Evolutionary conservation across 176 grass and related monocot species (phyloP).

Genomic region (Saccharum officinarum): DNA sequence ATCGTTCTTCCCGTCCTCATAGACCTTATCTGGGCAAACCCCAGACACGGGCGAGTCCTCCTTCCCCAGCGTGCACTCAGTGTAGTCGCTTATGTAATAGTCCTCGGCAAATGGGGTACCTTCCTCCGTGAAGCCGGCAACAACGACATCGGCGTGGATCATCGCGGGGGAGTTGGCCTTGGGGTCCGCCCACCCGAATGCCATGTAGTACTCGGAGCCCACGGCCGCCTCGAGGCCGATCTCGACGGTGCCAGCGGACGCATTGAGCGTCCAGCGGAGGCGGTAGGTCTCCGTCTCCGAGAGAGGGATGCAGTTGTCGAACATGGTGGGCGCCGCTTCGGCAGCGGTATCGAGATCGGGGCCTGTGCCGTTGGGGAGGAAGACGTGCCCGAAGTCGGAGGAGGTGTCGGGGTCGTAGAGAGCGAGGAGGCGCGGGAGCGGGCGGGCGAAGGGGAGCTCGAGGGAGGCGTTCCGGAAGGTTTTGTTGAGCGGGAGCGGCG

Average conservation of each 20-base stretch:
- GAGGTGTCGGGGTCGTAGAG: conserved; percentile 84
- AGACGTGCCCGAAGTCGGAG: conserved; percentile 86
- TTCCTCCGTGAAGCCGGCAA: conserved; percentile 85
- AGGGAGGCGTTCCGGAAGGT: conserved; percentile 69
- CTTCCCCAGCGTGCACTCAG: conserved; percentile 68
- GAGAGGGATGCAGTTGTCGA: conserved; percentile 75
- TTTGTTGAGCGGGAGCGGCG: conserved; percentile 55
- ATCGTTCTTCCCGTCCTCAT: conserved; percentile 63
- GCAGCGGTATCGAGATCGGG: neutral
- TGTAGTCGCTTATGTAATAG: conserved; percentile 86
- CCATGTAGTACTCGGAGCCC: conserved; percentile 95
- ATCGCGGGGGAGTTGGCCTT: conserved; percentile 67
- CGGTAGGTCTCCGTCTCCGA: conserved; percentile 61
- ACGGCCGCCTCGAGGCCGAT: conserved; percentile 79
- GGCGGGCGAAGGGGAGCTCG: conserved; percentile 42
- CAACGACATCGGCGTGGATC: conserved; percentile 65
- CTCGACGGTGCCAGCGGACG: conserved; percentile 61
- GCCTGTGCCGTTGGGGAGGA: conserved; percentile 40
- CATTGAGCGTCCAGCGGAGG: conserved; percentile 84
- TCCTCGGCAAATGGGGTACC: conserved; percentile 89
- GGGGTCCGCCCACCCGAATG: conserved; percentile 88
- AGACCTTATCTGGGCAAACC: conserved; percentile 85
- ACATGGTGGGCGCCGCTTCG: conserved; percentile 65
- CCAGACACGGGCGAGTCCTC: conserved; percentile 58
- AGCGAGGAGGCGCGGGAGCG: conserved; percentile 71